phyloP scores from a whole-genome alignment of 2,329 filamentous ascomycete species.

The Penicillium occitanis region DNA sequence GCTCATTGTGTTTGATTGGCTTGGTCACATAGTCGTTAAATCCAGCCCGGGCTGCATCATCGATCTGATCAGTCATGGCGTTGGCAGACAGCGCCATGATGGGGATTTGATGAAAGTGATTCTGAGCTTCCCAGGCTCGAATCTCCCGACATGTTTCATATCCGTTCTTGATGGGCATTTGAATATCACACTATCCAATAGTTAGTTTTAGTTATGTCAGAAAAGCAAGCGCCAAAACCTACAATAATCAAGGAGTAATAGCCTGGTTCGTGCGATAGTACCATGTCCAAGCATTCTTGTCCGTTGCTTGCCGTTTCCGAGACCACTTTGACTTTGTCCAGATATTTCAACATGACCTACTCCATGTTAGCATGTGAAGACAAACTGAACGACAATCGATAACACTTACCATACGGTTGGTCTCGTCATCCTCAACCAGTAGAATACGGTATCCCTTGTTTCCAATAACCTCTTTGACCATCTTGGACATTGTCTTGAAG shows the following conservation, averaged over 20 bases:
- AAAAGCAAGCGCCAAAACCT: slow-evolving; percentile 25
- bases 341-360: slow-evolving; percentile 51
- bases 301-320: slow-evolving; percentile 49
- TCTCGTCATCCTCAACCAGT: slow-evolving; percentile 51
- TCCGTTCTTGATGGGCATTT: slow-evolving; percentile 53
- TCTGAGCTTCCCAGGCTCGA: slow-evolving; percentile 47
- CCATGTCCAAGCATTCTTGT: slow-evolving; percentile 50
- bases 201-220: neutral
- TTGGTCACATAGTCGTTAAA: slow-evolving; percentile 54
- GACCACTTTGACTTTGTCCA: slow-evolving; percentile 49
- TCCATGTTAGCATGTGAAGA: slow-evolving; percentile 23
- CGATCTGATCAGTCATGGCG: slow-evolving; percentile 52
- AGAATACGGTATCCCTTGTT: slow-evolving; percentile 49
- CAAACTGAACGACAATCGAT: neutral
- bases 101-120: slow-evolving; percentile 48
- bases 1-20: slow-evolving; percentile 51
- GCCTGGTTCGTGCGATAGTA: slow-evolving; percentile 47
- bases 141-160: slow-evolving; percentile 51
- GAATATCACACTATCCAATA: slow-evolving; percentile 46
- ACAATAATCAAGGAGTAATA: slow-evolving; percentile 53
- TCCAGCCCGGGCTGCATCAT: slow-evolving; percentile 47
- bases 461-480: slow-evolving; percentile 50
- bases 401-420: slow-evolving; percentile 47
- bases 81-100: slow-evolving; percentile 53
- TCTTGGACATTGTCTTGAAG: slow-evolving; percentile 50